phyloP scores from a whole-genome alignment of 305 asterid species.

The Striga hermonthica region DNA sequence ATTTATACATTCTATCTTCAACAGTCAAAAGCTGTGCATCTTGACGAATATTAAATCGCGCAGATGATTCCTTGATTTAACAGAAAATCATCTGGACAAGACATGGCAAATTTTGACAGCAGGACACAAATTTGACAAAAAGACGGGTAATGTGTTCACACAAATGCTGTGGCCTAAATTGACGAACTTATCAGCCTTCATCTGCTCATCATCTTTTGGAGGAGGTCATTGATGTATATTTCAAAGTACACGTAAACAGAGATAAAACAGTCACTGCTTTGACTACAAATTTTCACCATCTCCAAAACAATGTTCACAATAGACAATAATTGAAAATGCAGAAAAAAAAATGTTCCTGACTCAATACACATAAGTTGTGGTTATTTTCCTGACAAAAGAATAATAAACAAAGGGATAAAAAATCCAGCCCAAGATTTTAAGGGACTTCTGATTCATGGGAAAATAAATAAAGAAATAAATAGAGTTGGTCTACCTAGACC shows the following conservation, averaged over 20 bases:
- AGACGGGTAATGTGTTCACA: too few species aligned
- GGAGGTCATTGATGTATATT: not conserved
- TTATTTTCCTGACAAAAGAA: not conserved
- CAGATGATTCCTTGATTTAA: too few species aligned
- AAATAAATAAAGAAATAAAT: not conserved
- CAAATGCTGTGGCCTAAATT: too few species aligned
- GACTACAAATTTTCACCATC: conserved; percentile 3
- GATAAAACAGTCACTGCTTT: conserved; percentile 4
- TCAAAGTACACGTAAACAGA: not conserved
- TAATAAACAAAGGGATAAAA: not conserved
- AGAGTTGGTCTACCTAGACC: conserved; percentile 65
- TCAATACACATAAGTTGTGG: not conserved
- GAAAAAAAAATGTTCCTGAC: not conserved
- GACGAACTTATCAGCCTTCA: not conserved
- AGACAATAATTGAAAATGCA: conserved; percentile 1
- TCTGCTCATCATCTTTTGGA: not conserved
- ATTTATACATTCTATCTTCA: conserved; percentile 8
- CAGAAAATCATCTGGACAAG: too few species aligned
- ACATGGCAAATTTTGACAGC: too few species aligned
- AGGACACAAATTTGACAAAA: too few species aligned
- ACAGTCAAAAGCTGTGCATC: conserved; percentile 3
- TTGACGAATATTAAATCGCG: too few species aligned
- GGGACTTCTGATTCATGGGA: conserved; percentile 7
- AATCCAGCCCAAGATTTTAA: not conserved
- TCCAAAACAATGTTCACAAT: not conserved